phyloP scores from a whole-genome alignment of 2,329 filamentous ascomycete species.

The Zymoseptoria ardabiliae region DNA sequence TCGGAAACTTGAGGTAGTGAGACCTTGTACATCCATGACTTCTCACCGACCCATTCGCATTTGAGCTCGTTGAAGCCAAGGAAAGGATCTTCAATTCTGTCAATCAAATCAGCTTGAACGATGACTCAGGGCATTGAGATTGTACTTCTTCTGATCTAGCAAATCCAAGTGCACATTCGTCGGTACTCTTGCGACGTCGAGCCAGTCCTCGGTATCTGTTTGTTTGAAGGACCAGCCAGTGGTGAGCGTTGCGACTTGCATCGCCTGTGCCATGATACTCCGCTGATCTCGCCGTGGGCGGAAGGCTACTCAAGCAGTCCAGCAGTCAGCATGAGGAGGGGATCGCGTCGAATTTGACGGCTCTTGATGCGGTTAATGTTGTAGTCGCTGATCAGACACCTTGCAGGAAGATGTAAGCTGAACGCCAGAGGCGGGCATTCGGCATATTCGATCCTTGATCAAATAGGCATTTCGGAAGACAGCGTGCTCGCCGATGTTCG shows the following conservation, averaged over 20 bases:
- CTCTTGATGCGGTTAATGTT: too few relatives aligned
- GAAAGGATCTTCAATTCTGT: constrained; percentile 44
- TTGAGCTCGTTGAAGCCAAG: constrained; percentile 44
- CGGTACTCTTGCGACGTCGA: constrained; percentile 38
- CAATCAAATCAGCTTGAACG: constrained; percentile 7
- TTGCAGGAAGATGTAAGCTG: not conserved
- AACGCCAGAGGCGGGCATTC: not conserved
- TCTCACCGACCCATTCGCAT: constrained; percentile 44
- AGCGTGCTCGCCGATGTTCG: not conserved
- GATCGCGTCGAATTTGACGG: not conserved
- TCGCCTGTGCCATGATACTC: constrained; percentile 9
- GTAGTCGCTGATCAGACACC: not conserved
- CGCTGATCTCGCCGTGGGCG: not conserved
- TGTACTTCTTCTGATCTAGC: constrained; percentile 40
- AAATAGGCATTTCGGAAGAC: not conserved
- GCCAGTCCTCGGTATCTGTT: constrained; percentile 36
- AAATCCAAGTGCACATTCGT: constrained; percentile 44
- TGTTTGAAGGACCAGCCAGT: constrained; percentile 42
- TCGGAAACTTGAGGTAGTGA: constrained; percentile 31
- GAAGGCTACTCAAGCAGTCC: not conserved
- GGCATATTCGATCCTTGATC: not conserved
- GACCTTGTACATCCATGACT: constrained; percentile 41
- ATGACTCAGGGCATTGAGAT: not conserved
- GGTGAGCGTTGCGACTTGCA: constrained; percentile 27
- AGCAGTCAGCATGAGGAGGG: too few relatives aligned